phyloP scores from a whole-genome alignment of 2,329 filamentous ascomycete genomes.

The Fusarium chaquense region DNA sequence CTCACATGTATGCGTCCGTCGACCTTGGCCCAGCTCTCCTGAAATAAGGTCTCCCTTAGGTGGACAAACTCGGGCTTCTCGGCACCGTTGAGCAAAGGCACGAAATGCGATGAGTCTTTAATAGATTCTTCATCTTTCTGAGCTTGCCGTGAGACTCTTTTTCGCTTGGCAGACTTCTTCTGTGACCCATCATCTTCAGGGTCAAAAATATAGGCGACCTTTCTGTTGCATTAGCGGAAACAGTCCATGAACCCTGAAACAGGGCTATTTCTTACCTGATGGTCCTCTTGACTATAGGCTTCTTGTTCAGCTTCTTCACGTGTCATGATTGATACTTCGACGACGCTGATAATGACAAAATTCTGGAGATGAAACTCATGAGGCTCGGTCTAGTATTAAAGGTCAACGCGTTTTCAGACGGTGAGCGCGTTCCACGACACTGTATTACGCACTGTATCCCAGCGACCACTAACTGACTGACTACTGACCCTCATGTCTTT shows the following conservation, averaged over 20 bases:
- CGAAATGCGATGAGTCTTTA: conserved; percentile 55
- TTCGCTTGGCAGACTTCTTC: conserved; percentile 65
- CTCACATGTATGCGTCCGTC: conserved; percentile 69
- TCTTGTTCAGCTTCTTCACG: conserved; percentile 41
- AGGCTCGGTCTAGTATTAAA: conserved; percentile 24
- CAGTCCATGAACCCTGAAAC: neutral
- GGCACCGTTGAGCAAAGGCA: conserved; percentile 65
- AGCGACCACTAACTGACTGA: conserved; percentile 2
- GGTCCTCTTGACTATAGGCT: conserved; percentile 57
- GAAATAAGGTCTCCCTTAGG: conserved; percentile 70
- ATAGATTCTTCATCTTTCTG: conserved; percentile 27
- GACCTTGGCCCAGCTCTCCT: conserved; percentile 72
- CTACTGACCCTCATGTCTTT: too few relatives aligned
- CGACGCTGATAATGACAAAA: neutral
- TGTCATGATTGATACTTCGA: conserved; percentile 39
- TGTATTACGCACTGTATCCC: conserved; percentile 31
- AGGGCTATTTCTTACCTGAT: conserved; percentile 53
- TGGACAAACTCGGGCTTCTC: conserved; percentile 63
- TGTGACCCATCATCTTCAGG: conserved; percentile 58
- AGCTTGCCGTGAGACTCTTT: conserved; percentile 63
- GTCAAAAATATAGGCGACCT: conserved; percentile 74
- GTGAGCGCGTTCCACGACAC: conserved; percentile 29
- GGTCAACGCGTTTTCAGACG: conserved; percentile 41
- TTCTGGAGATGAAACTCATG: conserved; percentile 14
- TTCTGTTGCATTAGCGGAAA: conserved; percentile 34